These are phyloP conservation scores for Penicillium ucsense DNA, from an alignment of 495 filamentous ascomycete genomes.

Conservation along the genomic window DNA sequence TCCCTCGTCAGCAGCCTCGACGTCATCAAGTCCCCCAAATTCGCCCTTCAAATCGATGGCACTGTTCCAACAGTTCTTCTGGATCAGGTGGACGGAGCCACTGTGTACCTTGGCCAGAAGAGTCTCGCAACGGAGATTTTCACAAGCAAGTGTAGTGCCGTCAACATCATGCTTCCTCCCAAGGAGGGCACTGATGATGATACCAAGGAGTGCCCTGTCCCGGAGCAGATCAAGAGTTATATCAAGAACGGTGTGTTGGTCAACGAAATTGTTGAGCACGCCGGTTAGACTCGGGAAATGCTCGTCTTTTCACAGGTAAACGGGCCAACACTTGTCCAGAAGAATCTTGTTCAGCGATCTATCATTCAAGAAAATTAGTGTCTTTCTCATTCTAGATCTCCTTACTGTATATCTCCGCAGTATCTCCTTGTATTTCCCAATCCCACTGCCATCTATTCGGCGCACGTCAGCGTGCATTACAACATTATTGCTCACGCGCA, in stretches of 20 bases:
- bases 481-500: too few species aligned
- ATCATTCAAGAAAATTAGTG: too few species aligned
- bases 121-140: slow-evolving; percentile 73
- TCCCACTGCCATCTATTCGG: too few species aligned
- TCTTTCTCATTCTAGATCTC: too few species aligned
- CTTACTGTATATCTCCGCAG: too few species aligned
- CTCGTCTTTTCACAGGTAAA: too few species aligned
- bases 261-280: slow-evolving; percentile 85
- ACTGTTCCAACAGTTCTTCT: slow-evolving; percentile 76
- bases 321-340: too few species aligned
- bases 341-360: too few species aligned
- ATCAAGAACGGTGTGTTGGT: slow-evolving; percentile 65
- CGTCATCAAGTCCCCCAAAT: slow-evolving; percentile 85
- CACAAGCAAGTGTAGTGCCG: slow-evolving; percentile 68
- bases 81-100: slow-evolving; percentile 87
- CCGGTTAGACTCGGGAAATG: slow-evolving; percentile 40
- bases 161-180: slow-evolving; percentile 77
- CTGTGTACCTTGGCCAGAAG: slow-evolving; percentile 73
- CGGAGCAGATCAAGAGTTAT: slow-evolving; percentile 81
- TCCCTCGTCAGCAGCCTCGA: slow-evolving; percentile 85
- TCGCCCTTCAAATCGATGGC: slow-evolving; percentile 82
- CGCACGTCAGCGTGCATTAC: too few species aligned
- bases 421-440: too few species aligned
- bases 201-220: slow-evolving; percentile 74
- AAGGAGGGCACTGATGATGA: slow-evolving; percentile 54